phyloP scores from a whole-genome alignment of 2,329 filamentous ascomycete species.

The Thelonectria discophora region DNA sequence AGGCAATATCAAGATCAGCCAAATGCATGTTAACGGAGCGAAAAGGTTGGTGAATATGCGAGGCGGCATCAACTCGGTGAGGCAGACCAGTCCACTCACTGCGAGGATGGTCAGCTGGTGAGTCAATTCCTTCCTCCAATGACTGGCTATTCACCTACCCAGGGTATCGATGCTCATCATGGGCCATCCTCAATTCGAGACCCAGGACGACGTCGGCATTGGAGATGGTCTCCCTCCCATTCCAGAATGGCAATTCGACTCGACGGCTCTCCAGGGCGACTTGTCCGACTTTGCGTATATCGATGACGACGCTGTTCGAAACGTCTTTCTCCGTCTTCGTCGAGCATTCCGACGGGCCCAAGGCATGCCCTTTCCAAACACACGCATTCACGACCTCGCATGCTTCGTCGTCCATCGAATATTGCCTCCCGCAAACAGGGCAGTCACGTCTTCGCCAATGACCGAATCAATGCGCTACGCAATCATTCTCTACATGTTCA shows the following conservation, averaged over 20 bases:
- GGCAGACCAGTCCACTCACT: slow-evolving; percentile 60
- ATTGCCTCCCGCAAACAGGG: slow-evolving; percentile 37
- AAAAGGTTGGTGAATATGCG: slow-evolving; percentile 59
- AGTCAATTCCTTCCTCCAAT: slow-evolving; percentile 27
- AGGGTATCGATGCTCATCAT: slow-evolving; percentile 68
- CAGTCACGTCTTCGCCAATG: slow-evolving; percentile 31
- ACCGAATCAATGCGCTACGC: slow-evolving; percentile 58
- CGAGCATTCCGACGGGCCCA: slow-evolving; percentile 51
- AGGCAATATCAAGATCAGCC: slow-evolving; percentile 54
- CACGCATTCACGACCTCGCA: slow-evolving; percentile 62
- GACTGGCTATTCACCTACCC: not conserved
- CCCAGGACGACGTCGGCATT: slow-evolving; percentile 58
- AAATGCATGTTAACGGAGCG: slow-evolving; percentile 60
- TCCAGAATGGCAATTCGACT: slow-evolving; percentile 56
- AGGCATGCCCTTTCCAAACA: slow-evolving; percentile 45
- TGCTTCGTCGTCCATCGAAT: slow-evolving; percentile 64
- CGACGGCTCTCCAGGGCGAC: slow-evolving; percentile 11
- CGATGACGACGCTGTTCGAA: slow-evolving; percentile 48
- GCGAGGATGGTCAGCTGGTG: slow-evolving; percentile 65
- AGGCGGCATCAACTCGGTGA: slow-evolving; percentile 60
- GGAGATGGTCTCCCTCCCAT: slow-evolving; percentile 61
- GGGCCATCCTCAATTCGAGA: slow-evolving; percentile 61
- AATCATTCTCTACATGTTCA: slow-evolving; percentile 61
- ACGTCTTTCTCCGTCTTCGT: slow-evolving; percentile 55
- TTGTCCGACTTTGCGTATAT: slow-evolving; percentile 30